Evolutionary conservation across 2,329 filamentous ascomycete genomes (phyloP), one percentile per base, ranked within the genome.

Genomic region (Hortaea sp.): DNA sequence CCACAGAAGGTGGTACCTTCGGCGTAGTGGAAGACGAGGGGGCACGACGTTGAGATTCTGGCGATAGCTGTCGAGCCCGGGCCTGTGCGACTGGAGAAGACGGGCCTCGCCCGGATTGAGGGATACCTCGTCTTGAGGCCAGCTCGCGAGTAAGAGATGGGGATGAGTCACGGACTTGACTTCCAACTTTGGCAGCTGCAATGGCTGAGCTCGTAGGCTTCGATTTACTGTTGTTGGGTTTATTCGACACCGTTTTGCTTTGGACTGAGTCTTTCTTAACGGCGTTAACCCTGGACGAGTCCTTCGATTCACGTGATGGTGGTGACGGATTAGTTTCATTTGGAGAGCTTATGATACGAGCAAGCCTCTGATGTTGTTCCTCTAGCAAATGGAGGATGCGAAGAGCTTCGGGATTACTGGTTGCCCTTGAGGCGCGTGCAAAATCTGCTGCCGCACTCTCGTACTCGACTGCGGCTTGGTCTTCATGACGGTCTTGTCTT

Each of bases 401-500:
- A 20, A 20, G 20, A 20, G 20, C 77, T 66, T 81, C 77, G 4
- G 63, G 63, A 60, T 82, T 78, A n/a, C 67, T 66, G 6, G 87
- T 94, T 41, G 69, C 76, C 50, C 79, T 77, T n/a, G 86, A 82
- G 29, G 88, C 89, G 50, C 83, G 82, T 50, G 87, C 82, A 64
- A 95, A 97, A 63, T 95, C 87, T 53, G 82, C 83, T 2, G 92
- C 90, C 34, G 92, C 92, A 47, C 85, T 74, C 44, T 89, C 82
- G 67, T 97, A 90, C 65, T 95, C 86, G 60, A 84, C 85, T 60
- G 88, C 85, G 51, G 90, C 90, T 41, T 86, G 81, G 5, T 83
- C 84, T 46, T 86, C 86, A 62, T 92, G 81, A 46, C 75, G 71
- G 54, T 77, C 76, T 53, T 75, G 73, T 31, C 77, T 80, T 46